phyloP scores from a whole-genome alignment of 2,329 filamentous ascomycete genomes.

The Fusarium cyanostomum region DNA sequence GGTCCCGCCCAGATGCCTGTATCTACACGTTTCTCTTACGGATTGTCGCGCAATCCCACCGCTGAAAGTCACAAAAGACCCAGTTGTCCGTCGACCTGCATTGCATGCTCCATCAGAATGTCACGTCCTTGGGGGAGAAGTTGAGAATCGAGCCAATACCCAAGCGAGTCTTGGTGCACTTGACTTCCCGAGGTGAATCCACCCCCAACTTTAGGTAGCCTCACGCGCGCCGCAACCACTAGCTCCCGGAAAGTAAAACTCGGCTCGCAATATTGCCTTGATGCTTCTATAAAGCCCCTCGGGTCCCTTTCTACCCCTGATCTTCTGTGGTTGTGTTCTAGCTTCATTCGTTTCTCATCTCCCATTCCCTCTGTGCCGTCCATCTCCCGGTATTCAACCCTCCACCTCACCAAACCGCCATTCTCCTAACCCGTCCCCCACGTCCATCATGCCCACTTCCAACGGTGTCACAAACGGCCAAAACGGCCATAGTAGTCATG shows the following conservation, averaged over 20 bases:
- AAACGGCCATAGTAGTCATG: slow-evolving; percentile 35
- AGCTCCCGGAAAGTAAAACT: slow-evolving; percentile 28
- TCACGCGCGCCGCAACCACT: slow-evolving; percentile 27
- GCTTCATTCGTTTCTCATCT: slow-evolving; percentile 1
- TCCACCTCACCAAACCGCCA: neutral
- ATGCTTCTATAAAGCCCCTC: slow-evolving; percentile 40
- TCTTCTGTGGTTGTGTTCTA: slow-evolving; percentile 11
- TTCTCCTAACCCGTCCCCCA: slow-evolving; percentile 2
- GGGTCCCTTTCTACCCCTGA: slow-evolving; percentile 28
- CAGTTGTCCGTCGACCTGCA: slow-evolving; percentile 27
- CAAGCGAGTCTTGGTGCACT: slow-evolving; percentile 36
- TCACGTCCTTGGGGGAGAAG: slow-evolving; percentile 30
- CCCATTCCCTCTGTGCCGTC: slow-evolving; percentile 11
- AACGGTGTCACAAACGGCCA: slow-evolving; percentile 33
- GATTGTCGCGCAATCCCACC: slow-evolving; percentile 17
- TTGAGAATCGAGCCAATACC: slow-evolving; percentile 38
- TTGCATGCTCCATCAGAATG: slow-evolving; percentile 29
- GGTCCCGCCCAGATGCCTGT: neutral
- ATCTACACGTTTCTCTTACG: slow-evolving; percentile 12
- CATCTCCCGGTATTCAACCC: neutral
- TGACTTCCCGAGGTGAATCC: slow-evolving; percentile 41
- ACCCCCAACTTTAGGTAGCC: slow-evolving; percentile 44
- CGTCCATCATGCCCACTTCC: slow-evolving; percentile 40
- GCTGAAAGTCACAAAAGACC: slow-evolving; percentile 1
- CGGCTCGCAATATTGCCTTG: slow-evolving; percentile 27